Evolutionary conservation across 1,284 basidiomycete species (phyloP).

Genomic region (Gomphus bonarii): DNA sequence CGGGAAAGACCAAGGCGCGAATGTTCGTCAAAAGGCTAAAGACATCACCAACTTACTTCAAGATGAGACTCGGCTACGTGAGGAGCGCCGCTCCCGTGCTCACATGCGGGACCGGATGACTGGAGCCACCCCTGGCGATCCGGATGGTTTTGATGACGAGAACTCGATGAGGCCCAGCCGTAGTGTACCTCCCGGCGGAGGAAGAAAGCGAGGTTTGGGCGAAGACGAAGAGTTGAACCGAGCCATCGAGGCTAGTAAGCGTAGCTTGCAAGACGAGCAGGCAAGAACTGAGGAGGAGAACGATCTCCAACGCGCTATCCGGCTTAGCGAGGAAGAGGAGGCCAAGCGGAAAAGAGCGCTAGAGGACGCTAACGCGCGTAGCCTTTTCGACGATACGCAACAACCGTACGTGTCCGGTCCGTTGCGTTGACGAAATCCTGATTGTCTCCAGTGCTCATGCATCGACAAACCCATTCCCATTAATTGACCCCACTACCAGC

Average conservation of each 20-base stretch:
- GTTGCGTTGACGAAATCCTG: not conserved
- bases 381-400: constrained; percentile 80
- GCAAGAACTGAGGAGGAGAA: constrained; percentile 59
- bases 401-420: constrained; percentile 39
- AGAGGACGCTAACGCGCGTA: constrained; percentile 64
- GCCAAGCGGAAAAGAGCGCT: constrained; percentile 55
- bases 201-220: constrained; percentile 25
- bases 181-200: constrained; percentile 30
- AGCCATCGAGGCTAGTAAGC: constrained; percentile 85
- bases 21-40: constrained; percentile 98
- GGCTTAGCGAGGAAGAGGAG: constrained; percentile 84
- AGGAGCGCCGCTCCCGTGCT: constrained; percentile 78
- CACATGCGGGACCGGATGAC: constrained; percentile 95
- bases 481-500: constrained; percentile 55
- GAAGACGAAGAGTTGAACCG: constrained; percentile 76
- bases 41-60: constrained; percentile 95
- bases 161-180: constrained; percentile 33
- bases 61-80: constrained; percentile 79
- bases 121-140: constrained; percentile 38
- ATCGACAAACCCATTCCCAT: constrained; percentile 50
- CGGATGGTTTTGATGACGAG: constrained; percentile 43
- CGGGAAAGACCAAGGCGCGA: constrained; percentile 95
- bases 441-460: constrained; percentile 24
- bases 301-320: constrained; percentile 72
- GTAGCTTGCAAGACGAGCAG: constrained; percentile 67